phyloP scores from a whole-genome alignment of 371 early-diverging fungal genomes.

The Fennellomyces sp. region DNA sequence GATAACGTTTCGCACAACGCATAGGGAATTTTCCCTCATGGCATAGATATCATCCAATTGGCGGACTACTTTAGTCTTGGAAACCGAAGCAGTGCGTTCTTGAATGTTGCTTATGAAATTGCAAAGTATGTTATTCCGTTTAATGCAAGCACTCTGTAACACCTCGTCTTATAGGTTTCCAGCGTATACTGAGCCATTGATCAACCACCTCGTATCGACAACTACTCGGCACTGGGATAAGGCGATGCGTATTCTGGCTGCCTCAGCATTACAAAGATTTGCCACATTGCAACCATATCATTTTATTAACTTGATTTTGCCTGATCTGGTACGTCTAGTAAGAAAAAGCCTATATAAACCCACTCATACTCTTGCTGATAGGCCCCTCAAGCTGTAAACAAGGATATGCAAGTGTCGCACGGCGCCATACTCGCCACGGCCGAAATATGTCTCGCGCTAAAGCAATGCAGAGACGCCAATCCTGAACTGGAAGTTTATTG shows the following conservation, averaged over 20 bases:
- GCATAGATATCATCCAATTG: slow-evolving; percentile 86
- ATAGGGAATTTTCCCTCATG: slow-evolving; percentile 89
- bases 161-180: slow-evolving; percentile 52
- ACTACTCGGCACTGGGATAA: slow-evolving; percentile 89
- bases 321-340: slow-evolving; percentile 43
- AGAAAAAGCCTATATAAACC: too few relatives aligned
- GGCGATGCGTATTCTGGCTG: slow-evolving; percentile 75
- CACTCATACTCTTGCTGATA: slow-evolving; percentile 18
- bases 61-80: slow-evolving; percentile 94
- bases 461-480: slow-evolving; percentile 24
- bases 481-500: slow-evolving; percentile 16
- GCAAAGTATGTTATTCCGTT: slow-evolving; percentile 62
- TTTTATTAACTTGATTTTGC: slow-evolving; percentile 54
- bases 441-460: slow-evolving; percentile 68
- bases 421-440: slow-evolving; percentile 77
- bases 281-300: slow-evolving; percentile 60
- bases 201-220: slow-evolving; percentile 67
- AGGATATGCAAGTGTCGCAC: slow-evolving; percentile 75
- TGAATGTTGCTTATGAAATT: slow-evolving; percentile 68
- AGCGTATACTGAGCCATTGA: slow-evolving; percentile 74
- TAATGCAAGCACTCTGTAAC: background rate
- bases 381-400: slow-evolving; percentile 58
- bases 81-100: slow-evolving; percentile 74
- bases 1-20: background rate
- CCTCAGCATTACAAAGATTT: slow-evolving; percentile 69